Evolutionary conservation across 1,284 basidiomycete genomes (phyloP).

Genomic region (Exsudoporus floridanus): DNA sequence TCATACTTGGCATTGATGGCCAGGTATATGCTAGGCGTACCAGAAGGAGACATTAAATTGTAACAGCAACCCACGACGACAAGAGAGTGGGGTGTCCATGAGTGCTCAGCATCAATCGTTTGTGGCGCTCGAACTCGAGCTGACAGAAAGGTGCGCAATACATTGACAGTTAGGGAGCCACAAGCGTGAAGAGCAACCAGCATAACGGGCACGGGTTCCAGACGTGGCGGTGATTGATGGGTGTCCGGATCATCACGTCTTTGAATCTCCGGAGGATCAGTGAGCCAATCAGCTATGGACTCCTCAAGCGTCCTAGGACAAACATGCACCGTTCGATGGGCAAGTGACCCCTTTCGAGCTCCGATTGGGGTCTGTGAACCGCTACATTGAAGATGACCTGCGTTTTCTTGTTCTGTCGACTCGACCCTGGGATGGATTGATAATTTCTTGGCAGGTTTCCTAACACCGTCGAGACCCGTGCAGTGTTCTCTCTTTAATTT

Average conservation of each 20-base stretch:
- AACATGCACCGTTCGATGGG: conserved; percentile 52
- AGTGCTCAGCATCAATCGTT: neutral
- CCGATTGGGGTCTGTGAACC: neutral
- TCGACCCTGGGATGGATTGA: neutral
- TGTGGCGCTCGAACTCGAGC: conserved; percentile 9
- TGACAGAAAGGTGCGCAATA: conserved; percentile 41
- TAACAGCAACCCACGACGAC: conserved; percentile 55
- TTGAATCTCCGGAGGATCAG: conserved; percentile 4
- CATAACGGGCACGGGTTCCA: conserved; percentile 45
- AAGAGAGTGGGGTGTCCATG: conserved; percentile 42
- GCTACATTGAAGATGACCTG: neutral
- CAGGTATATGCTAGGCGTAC: conserved; percentile 28
- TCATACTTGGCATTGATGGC: conserved; percentile 6
- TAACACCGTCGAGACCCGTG: neutral
- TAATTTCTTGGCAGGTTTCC: neutral
- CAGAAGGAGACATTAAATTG: conserved; percentile 46
- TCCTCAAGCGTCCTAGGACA: conserved; percentile 40
- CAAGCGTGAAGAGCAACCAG: conserved; percentile 65
- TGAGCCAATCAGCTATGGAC: conserved; percentile 32
- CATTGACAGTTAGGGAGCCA: conserved; percentile 48
- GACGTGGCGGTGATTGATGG: neutral
- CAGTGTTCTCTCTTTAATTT: conserved; percentile 13
- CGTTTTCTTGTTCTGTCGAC: neutral
- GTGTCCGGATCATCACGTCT: neutral
- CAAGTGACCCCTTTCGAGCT: conserved; percentile 38